Conservation (phyloP, 2,329 filamentous ascomycete species). For the Fusarium pseudonygamai region DNA sequence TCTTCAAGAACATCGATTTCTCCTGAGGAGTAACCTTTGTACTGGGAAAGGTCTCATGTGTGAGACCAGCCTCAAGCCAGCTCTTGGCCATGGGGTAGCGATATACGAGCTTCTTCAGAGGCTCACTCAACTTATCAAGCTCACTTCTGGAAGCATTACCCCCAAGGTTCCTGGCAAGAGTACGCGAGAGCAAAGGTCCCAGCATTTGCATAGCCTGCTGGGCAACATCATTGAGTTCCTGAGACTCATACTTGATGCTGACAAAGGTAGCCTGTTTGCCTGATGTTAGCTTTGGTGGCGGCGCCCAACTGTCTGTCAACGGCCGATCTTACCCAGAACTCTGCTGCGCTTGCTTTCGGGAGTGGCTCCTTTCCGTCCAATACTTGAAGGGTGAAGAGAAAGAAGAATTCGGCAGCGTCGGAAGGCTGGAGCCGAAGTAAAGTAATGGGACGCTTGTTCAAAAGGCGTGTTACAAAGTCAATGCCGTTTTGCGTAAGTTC, state of each 20-base stretch:
- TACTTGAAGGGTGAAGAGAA: conserved; percentile 76
- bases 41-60: conserved; percentile 65
- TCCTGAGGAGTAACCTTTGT: conserved; percentile 67
- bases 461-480: conserved; percentile 73
- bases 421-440: conserved; percentile 67
- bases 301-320: background rate
- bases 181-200: conserved; percentile 67
- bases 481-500: conserved; percentile 79
- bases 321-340: conserved; percentile 73
- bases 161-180: conserved; percentile 71
- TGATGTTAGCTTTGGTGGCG: background rate
- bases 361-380: conserved; percentile 77
- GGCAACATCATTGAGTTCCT: conserved; percentile 55
- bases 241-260: conserved; percentile 55
- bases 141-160: conserved; percentile 77
- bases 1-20: conserved; percentile 72
- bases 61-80: conserved; percentile 71
- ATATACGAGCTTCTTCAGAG: conserved; percentile 73
- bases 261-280: conserved; percentile 61
- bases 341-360: conserved; percentile 76
- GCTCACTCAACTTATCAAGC: conserved; percentile 75
- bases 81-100: conserved; percentile 63
- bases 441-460: conserved; percentile 68
- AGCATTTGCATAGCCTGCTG: conserved; percentile 65
- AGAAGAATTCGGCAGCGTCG: conserved; percentile 70